Conservation (phyloP, 2,329 filamentous ascomycete species). For the Neonectria coccinea region DNA sequence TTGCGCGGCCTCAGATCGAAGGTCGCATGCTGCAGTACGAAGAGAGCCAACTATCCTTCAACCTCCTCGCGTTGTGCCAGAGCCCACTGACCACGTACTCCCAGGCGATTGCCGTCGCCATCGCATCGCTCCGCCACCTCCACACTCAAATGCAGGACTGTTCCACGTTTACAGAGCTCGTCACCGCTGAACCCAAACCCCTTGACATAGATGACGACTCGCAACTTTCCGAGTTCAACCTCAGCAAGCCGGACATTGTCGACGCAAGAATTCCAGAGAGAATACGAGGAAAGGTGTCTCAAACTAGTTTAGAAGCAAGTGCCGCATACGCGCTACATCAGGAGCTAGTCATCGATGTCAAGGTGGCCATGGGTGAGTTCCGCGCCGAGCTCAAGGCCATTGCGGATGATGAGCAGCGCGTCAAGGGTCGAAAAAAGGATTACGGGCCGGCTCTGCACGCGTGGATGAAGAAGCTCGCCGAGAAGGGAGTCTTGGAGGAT, state of each 20-base stretch:
- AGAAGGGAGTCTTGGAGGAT: conserved; percentile 70
- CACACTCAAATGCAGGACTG: conserved; percentile 46
- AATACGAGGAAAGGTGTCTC: conserved; percentile 31
- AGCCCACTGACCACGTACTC: conserved; percentile 68
- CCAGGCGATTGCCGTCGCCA: conserved; percentile 58
- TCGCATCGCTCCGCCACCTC: conserved; percentile 55
- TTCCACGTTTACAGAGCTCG: conserved; percentile 37
- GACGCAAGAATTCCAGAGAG: conserved; percentile 34
- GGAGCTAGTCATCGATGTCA: conserved; percentile 56
- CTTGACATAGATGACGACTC: conserved; percentile 40
- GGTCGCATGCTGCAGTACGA: conserved; percentile 75
- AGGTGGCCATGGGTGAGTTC: conserved; percentile 58
- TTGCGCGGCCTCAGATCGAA: conserved; percentile 74
- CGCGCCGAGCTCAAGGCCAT: conserved; percentile 60
- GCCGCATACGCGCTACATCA: conserved; percentile 53
- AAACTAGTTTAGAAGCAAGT: conserved; percentile 24
- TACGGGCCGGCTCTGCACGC: conserved; percentile 75
- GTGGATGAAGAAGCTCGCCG: conserved; percentile 77
- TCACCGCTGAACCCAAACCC: conserved; percentile 36
- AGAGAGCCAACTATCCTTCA: conserved; percentile 77
- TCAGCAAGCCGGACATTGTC: conserved; percentile 43
- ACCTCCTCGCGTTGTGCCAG: conserved; percentile 78
- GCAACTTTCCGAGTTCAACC: conserved; percentile 48
- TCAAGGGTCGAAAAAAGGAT: conserved; percentile 71
- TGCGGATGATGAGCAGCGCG: conserved; percentile 63